Evolutionary conservation across 768 basidiomycete genomes (phyloP), one percentile per base, ranked within the genome.

Genomic region (Tylopilus rubrobrunneus): DNA sequence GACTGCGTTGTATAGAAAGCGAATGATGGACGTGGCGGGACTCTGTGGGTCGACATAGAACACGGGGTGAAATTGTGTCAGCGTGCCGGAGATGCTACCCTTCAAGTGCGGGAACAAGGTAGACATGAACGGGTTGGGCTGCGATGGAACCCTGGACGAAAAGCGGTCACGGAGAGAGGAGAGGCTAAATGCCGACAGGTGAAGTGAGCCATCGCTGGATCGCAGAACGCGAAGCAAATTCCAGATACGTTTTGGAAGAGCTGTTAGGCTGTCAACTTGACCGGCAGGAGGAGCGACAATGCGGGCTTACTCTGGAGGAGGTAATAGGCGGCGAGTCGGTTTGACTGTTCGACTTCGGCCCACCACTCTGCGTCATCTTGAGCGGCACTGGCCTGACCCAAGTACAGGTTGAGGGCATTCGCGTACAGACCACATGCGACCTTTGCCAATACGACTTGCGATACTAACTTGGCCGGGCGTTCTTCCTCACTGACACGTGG

Each of bases 281-380:
- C 37, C 23, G 7, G 27, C 48, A 8, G 1, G 53, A 10, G 25
- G 8, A 41, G 11, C 7, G 42, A 14, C 23, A 17, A 25, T 1
- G 41, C 6, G 74, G 11, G 28, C 85, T 61, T 63, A 95, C 92
- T 89, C 74, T 94, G 89, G 2, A 95, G 57, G 27, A 95, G 74
- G 68, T 88, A 92, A 63, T 80, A 72, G 4, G 78, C 77, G 10
- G 86, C 76, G 19, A 75, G 78, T 48, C 70, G 59, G 27, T 74
- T 64, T 4, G 87, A 91, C 31, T 82, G 77, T 57, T 86, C 84
- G 40, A 88, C 67, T 28, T 83, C 78, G 15, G 78, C 77, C 94
- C 94, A 98, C 87, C 89, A 97, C 43, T 88, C 82, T 19, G 89
- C 83, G 62, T 93, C 90, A 7, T 76, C 70, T 61, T 94, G 92